phyloP scores from a whole-genome alignment of 1,139 yeast species.

The Pichia sp. region DNA sequence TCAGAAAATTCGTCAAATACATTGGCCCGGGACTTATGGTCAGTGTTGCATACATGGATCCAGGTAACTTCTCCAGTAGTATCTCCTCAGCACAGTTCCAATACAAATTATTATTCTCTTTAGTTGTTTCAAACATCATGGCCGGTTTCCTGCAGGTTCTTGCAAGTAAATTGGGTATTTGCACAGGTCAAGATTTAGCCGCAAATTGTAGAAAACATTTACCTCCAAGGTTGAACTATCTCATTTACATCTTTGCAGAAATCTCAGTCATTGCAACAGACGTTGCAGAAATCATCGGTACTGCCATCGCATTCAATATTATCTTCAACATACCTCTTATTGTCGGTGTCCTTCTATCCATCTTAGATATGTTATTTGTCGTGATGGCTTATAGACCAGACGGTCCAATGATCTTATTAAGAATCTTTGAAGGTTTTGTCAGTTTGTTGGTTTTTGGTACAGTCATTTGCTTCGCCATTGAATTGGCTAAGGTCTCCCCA shows the following conservation, averaged over 20 bases:
- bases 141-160: conserved; percentile 85
- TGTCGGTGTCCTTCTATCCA: conserved; percentile 78
- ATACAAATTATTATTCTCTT: conserved; percentile 77
- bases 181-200: conserved; percentile 88
- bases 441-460: conserved; percentile 76
- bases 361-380: conserved; percentile 80
- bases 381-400: conserved; percentile 88
- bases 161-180: conserved; percentile 84
- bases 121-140: conserved; percentile 77
- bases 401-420: conserved; percentile 73
- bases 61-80: conserved; percentile 95
- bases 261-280: conserved; percentile 91
- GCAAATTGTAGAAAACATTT: conserved; percentile 80
- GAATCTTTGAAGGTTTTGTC: conserved; percentile 83
- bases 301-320: conserved; percentile 86
- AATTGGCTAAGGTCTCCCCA: conserved; percentile 65
- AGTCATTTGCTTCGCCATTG: conserved; percentile 80
- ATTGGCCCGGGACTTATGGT: conserved; percentile 96
- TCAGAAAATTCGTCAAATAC: conserved; percentile 59
- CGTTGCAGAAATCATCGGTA: conserved; percentile 91
- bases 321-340: conserved; percentile 74
- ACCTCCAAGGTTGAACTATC: conserved; percentile 57
- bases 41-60: conserved; percentile 95
- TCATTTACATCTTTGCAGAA: conserved; percentile 75
- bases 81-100: conserved; percentile 81